Base-by-base conservation (phyloP, 768 basidiomycete genomes). In the Leccinum aurantiacum region DNA sequence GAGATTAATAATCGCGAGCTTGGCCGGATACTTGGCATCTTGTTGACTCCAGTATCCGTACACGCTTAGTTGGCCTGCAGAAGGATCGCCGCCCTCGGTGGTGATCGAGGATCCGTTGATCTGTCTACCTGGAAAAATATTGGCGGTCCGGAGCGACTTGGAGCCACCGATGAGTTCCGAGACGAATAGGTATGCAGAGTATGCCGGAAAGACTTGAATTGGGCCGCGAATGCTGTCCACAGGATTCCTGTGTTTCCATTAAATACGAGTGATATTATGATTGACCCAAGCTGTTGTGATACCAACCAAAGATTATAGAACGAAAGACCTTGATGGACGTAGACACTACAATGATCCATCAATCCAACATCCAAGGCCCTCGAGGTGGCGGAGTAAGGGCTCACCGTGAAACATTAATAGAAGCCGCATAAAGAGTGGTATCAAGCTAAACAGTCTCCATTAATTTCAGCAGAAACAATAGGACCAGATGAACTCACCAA, bases 31-130 rank as follows among this genome's bases (percentile, higher is more conserved):
- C 6, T 66, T 54, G 10, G 74, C 59, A 8, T 59, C 60, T 1
- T 13, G 50, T 31, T 69, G 68, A 48, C 78, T 78, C 82, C 82
- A 84, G 62, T 83, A 79, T 7, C 79, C 83, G 59, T 83, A 84
- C 0, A 75, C 77, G 14, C 82, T 79, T 9, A 83, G 68, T 59
- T 83, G 79, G n/a, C 82, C 80, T 11, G 74, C 70, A 4, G 80
- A 80, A 22, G 65, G 60, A 59, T 83, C 82, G 0, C 82, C 82
- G 4, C 78, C 73, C 29, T 76, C 78, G 0, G 82, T 82, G 9
- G 82, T 84, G 60, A 82, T 80, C 9, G 78, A 78, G 0, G 83
- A 83, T 15, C 82, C 82, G 57, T 84, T 82, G 27, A 70, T 65
- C 64, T 84, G 81, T 62, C 81, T 71, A 13, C 81, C 82, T 3